Percentiles rank a stretch among this genome's conserved stretches.
These are phyloP conservation scores for Tuber borchii DNA, from an alignment of 495 filamentous ascomycete genomes.

Conservation along the genomic window DNA sequence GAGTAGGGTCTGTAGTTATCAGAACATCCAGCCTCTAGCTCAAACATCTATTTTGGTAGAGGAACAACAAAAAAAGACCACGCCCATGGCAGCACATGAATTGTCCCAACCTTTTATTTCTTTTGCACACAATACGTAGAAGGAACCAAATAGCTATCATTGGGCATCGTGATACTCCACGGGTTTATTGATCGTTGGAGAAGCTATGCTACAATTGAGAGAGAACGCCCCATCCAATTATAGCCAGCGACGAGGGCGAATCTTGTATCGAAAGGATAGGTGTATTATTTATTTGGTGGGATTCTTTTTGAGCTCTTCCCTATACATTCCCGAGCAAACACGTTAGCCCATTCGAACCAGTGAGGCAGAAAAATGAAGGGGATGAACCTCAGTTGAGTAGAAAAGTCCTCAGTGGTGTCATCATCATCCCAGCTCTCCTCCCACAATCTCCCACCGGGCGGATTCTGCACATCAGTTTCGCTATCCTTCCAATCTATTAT, in stretches of 20 bases:
- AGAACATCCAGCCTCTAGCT: constrained; percentile 19
- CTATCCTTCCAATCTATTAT: constrained; percentile 39
- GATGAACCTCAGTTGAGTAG: constrained; percentile 78
- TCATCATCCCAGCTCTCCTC: constrained; percentile 99
- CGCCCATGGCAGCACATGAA: background rate
- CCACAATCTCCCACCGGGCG: constrained; percentile 56
- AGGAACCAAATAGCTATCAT: background rate
- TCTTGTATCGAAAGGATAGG: background rate
- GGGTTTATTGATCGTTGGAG: background rate
- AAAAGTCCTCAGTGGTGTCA: constrained; percentile 94
- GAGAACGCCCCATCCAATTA: background rate
- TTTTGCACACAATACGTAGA: background rate
- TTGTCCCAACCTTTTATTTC: background rate
- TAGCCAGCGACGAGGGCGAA: constrained; percentile 9
- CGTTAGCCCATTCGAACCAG: constrained; percentile 10
- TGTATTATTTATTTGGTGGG: constrained; percentile 8
- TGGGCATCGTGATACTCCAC: background rate
- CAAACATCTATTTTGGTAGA: constrained; percentile 7
- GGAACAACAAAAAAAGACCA: constrained; percentile 6
- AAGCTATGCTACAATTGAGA: constrained; percentile 1
- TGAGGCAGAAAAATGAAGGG: constrained; percentile 14
- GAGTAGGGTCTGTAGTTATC: constrained; percentile 21
- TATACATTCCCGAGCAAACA: constrained; percentile 43
- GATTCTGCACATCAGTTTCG: constrained; percentile 36
- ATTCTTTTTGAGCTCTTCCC: constrained; percentile 90